Evolutionary conservation across 2,329 filamentous ascomycete species (phyloP).

Genomic region (Beauveria australis): DNA sequence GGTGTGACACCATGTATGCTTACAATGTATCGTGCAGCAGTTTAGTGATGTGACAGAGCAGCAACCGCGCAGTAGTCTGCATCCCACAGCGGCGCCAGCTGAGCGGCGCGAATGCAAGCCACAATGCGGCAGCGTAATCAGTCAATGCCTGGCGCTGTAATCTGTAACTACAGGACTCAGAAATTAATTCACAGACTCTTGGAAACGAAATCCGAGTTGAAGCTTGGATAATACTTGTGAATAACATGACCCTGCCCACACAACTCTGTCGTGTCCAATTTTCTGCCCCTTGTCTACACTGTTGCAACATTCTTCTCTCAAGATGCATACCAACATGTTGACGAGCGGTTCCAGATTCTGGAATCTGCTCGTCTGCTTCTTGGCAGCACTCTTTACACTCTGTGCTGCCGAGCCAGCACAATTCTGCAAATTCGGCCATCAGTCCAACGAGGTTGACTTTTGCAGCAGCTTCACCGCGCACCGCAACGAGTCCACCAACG

Average conservation of each 20-base stretch:
- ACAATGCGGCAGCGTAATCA: background rate
- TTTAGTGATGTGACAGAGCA: background rate
- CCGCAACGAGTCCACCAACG: slow-evolving; percentile 13
- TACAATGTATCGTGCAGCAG: background rate
- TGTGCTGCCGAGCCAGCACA: slow-evolving; percentile 11
- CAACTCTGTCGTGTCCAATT: too few species aligned
- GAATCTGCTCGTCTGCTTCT: background rate
- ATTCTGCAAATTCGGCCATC: slow-evolving; percentile 15
- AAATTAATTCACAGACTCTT: too few species aligned
- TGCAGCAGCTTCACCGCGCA: slow-evolving; percentile 16
- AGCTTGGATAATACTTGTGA: background rate
- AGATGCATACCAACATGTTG: background rate
- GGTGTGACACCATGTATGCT: background rate
- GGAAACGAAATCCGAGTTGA: background rate
- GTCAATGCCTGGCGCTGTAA: background rate
- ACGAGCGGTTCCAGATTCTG: too few species aligned
- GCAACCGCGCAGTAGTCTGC: background rate
- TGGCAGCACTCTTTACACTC: background rate
- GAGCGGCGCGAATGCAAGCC: background rate
- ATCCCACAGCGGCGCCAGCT: background rate
- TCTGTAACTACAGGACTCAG: too few species aligned
- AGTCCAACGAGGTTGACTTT: slow-evolving; percentile 12
- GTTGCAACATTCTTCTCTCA: background rate
- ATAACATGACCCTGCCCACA: background rate
- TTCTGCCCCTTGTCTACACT: too few species aligned